Base-by-base conservation (phyloP, 768 basidiomycete species). In the Mycena chlorophos region DNA sequence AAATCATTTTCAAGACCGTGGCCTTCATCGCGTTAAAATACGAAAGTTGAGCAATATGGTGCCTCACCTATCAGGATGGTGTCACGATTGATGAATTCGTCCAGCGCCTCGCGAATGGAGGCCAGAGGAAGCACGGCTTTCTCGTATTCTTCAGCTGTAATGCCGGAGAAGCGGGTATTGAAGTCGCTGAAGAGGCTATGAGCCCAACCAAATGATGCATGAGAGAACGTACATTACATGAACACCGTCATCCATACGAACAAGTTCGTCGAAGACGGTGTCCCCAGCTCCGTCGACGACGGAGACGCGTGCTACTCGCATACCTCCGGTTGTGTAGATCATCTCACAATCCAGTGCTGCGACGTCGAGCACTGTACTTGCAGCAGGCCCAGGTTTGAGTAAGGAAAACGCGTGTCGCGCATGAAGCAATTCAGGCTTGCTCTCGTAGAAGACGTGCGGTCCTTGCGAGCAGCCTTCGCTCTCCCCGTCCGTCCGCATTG, bases 291-390 rank as follows among this genome's bases (percentile, higher is more conserved):
- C 87, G 66, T 96, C 89, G 2, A 98, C 84, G 5, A 96, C 83
- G 0, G 95, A 97, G 2, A 97, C 86, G 3, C 97, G 83, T 2
- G 94, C 96, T 3, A 97, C 84, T 20, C 88, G 86, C 80, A 93
- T 84, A 0, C 97, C 97, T 4, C 89, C 91, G 0, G 95, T 98
- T 0, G 93, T 90, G 73, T 95, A 94, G 8, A 98, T 79, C 91
- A 98, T 94, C 71, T 99, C 97, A 66, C 97, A 98, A 69, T 99
- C 97, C 48, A 98, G 75, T 0, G 92, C 92, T 4, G 87, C 90
- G 3, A 98, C 82, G 54, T 94, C 90, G 42, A 92, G 72, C 1
- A 80, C 75, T 1, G 64, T 63, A 19, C 59, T 65, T 16, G 60
- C 42, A 12, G 64, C 28, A 39, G 69, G 58, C 6, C 72, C 56